phyloP scores from a whole-genome alignment of 176 grass and related monocot genomes.

The Eragrostis curvula region DNA sequence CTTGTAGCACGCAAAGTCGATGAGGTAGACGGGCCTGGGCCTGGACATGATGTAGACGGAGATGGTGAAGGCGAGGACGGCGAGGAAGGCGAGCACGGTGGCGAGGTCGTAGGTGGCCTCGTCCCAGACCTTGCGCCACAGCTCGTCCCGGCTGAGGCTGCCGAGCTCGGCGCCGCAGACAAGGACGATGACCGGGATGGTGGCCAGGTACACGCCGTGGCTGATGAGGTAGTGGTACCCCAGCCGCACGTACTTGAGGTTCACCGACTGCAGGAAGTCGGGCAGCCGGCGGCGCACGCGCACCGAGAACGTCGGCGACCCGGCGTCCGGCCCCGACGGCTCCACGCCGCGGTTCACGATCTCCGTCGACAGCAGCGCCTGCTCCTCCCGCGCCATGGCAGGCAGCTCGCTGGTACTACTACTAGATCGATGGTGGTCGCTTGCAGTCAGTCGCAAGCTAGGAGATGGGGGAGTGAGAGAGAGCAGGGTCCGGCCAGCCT shows the following conservation, averaged over 20 bases:
- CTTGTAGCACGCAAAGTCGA: conserved; percentile 94
- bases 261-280: conserved; percentile 97
- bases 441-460: neutral
- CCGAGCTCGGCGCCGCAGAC: conserved; percentile 92
- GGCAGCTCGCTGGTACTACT: neutral
- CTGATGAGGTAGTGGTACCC: conserved; percentile 97
- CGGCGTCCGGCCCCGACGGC: conserved; percentile 87
- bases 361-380: conserved; percentile 87
- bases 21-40: conserved; percentile 89
- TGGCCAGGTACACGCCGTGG: conserved; percentile 92
- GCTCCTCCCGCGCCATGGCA: conserved; percentile 75
- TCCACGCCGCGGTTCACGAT: conserved; percentile 96
- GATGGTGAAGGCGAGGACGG: conserved; percentile 86
- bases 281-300: conserved; percentile 86
- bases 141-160: conserved; percentile 85
- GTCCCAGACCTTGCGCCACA: conserved; percentile 85
- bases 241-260: conserved; percentile 93
- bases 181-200: conserved; percentile 85
- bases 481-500: neutral
- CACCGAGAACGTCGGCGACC: conserved; percentile 92
- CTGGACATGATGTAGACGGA: conserved; percentile 92
- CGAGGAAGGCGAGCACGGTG: conserved; percentile 90
- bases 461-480: neutral
- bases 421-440: neutral
- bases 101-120: conserved; percentile 97